Evolutionary conservation across 345 rosid genomes (phyloP).

Genomic region (Gossypium anomalum): DNA sequence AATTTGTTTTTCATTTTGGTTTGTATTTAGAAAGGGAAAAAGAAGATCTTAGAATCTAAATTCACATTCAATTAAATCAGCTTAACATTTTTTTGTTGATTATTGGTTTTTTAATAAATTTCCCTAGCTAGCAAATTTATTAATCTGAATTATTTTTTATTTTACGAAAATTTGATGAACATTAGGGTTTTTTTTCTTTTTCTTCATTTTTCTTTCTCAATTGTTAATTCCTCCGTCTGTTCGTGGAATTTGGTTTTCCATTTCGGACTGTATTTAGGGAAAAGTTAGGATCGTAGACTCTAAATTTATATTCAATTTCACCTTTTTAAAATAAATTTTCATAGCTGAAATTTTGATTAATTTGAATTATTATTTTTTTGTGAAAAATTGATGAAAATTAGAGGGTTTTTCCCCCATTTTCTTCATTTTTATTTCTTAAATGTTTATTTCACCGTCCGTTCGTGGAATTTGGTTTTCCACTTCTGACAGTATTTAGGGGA

Average conservation of each 20-base stretch:
- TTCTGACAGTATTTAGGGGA: not conserved
- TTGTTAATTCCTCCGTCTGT: not conserved
- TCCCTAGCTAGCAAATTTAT: not conserved
- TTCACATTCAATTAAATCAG: not conserved
- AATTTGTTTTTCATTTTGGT: not conserved
- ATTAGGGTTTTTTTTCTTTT: constrained; percentile 45
- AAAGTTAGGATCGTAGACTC: not conserved
- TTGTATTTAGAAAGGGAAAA: not conserved
- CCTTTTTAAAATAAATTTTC: not conserved
- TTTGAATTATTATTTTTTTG: not conserved
- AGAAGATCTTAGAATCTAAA: not conserved
- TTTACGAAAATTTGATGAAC: not conserved
- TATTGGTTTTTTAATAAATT: not conserved
- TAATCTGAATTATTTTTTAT: not conserved
- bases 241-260: not conserved
- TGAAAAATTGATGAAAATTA: constrained; percentile 13
- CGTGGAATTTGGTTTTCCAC: not conserved
- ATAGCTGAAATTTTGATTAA: not conserved
- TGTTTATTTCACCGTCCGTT: not conserved
- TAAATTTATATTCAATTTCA: not conserved
- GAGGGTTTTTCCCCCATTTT: constrained; percentile 37
- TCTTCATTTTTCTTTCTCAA: not conserved
- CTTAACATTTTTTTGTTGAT: not conserved
- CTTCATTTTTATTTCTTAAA: not conserved
- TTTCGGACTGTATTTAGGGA: not conserved